These are phyloP conservation scores for Priceomyces castillae DNA, from an alignment of 805 yeast species.

Conservation along the genomic window DNA sequence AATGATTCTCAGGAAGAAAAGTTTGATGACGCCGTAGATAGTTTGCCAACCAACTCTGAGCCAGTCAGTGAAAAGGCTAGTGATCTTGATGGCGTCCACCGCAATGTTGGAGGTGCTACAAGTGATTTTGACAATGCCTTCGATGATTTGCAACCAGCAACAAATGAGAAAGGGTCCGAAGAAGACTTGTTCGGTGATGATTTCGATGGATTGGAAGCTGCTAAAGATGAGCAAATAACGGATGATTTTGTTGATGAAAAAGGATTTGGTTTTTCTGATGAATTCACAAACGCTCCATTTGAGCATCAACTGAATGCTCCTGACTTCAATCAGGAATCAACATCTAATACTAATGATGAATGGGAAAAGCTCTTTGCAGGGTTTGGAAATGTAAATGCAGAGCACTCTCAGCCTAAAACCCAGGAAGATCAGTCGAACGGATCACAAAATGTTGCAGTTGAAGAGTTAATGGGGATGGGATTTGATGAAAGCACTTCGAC, in stretches of 20 bases:
- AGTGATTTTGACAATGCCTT: slow-evolving; percentile 38
- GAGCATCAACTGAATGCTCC: slow-evolving; percentile 8
- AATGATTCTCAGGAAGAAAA: slow-evolving; percentile 35
- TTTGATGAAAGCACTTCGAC: slow-evolving; percentile 64
- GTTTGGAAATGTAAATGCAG: slow-evolving; percentile 52
- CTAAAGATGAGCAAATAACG: slow-evolving; percentile 25
- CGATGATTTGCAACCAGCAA: slow-evolving; percentile 37
- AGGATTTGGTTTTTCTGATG: slow-evolving; percentile 24
- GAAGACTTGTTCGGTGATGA: slow-evolving; percentile 37
- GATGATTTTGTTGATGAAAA: slow-evolving; percentile 28
- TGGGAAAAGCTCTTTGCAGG: slow-evolving; percentile 96
- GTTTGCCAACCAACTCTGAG: slow-evolving; percentile 17
- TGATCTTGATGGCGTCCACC: slow-evolving; percentile 1
- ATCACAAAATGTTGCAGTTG: slow-evolving; percentile 57
- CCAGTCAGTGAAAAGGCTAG: slow-evolving; percentile 13
- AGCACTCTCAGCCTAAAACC: slow-evolving; percentile 2
- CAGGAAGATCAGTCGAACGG: slow-evolving; percentile 8
- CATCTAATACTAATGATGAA: slow-evolving; percentile 53
- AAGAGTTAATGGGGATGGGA: slow-evolving; percentile 88
- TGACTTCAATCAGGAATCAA: slow-evolving; percentile 33
- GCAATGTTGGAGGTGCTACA: not conserved
- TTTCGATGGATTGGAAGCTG: slow-evolving; percentile 37
- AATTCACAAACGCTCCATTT: slow-evolving; percentile 27
- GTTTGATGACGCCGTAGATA: slow-evolving; percentile 37
- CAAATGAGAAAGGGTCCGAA: slow-evolving; percentile 13